Base-by-base conservation (phyloP, 306 rosid species). In the Sophora flavescens region DNA sequence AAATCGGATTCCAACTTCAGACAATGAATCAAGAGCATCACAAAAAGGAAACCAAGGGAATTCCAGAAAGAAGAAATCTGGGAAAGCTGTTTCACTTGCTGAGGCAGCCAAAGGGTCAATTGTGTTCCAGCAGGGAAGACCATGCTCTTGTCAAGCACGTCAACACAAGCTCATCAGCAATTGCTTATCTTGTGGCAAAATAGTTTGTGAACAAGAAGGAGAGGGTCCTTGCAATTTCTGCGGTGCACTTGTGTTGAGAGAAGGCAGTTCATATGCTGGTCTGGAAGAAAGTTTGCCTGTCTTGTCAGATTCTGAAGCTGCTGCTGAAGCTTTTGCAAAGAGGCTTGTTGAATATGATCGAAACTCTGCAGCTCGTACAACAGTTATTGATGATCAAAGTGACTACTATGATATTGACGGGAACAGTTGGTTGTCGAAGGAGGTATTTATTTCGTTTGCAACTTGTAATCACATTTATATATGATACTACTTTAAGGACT, bases 161-260 rank as follows among this genome's bases (percentile, higher is more conserved):
- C 84, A 84, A 42, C 97, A 95, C 70, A 71, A 77, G 57, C 87
- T 92, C 18, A 77, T 90, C 80, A 89, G 97, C 83, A 95, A 95
- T 79, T 92, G 97, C 78, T 86, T 95, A 64, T 95, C 99, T 16
- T 95, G 99, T 71, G 97, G 97, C 45, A 92, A 92, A 79, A 95
- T 95, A 82, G 93, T 95, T 22, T 92, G 99, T 83, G 99, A 95
- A 71, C 97, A 92, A 82, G 99, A 92, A 89, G 99, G 99, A 56
- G 99, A 95, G 81, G 99, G 99, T 10, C 99, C 99, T 74, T 95
- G 99, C 86, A 48, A 76, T 16, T 95, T 90, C 59, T 95, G 99
- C 54, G 97, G 96, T 65, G 87, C 93, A 13, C 97, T 95, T 78
- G 96, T 95, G 81, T 92, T 95, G 75, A 78, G 61, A 82, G 97